Conservation (phyloP, 139 green algal genomes). For the Coccomyxa sp. region DNA sequence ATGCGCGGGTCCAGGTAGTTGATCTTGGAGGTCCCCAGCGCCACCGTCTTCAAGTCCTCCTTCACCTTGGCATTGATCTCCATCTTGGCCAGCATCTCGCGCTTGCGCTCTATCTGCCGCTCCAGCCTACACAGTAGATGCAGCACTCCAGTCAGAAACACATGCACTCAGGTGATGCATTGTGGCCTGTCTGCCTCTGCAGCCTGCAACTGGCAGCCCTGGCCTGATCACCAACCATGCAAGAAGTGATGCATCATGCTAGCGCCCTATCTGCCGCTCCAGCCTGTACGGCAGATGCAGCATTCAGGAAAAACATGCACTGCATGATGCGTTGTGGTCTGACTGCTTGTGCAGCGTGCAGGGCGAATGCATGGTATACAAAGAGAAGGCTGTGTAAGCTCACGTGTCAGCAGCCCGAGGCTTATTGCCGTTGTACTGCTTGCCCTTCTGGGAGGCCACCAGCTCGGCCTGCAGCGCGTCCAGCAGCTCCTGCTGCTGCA, state of each 20-base stretch:
- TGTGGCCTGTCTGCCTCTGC: too few relatives aligned
- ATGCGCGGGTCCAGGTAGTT: constrained; percentile 99
- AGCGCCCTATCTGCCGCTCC: constrained; percentile 30
- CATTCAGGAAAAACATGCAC: too few relatives aligned
- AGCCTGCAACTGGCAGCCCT: too few relatives aligned
- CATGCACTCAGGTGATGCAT: too few relatives aligned
- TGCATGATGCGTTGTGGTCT: too few relatives aligned
- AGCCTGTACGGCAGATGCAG: constrained; percentile 33
- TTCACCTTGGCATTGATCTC: constrained; percentile 55
- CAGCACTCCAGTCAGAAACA: too few relatives aligned
- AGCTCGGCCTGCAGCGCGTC: constrained; percentile 62
- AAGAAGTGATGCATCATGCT: too few relatives aligned
- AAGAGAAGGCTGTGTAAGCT: background rate
- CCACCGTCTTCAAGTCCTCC: constrained; percentile 96
- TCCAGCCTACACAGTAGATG: constrained; percentile 26
- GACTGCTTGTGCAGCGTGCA: background rate
- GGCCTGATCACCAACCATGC: too few relatives aligned
- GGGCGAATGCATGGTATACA: background rate
- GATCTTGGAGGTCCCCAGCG: constrained; percentile 98
- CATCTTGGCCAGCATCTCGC: constrained; percentile 58
- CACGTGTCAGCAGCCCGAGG: background rate
- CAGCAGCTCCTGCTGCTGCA: constrained; percentile 45
- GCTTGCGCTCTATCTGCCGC: constrained; percentile 46
- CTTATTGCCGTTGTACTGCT: constrained; percentile 19
- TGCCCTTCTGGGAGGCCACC: constrained; percentile 35